Evolutionary conservation across 2,329 filamentous ascomycete genomes (phyloP).

Genomic region (Arthrobotrys conoides): DNA sequence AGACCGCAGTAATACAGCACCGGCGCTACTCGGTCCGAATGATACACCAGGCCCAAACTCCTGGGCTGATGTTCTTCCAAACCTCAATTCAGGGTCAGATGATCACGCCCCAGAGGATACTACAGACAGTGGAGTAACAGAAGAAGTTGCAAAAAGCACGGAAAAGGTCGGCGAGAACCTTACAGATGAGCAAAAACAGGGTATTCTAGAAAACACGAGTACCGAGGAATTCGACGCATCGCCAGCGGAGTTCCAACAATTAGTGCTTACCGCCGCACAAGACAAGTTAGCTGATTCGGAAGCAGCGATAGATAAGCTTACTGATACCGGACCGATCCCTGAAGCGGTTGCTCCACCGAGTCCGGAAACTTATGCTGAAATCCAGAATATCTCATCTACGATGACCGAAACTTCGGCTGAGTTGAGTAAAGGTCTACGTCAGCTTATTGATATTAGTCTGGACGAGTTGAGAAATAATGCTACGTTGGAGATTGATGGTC

Average conservation of each 20-base stretch:
- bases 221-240: constrained; percentile 3
- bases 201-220: constrained; percentile 15
- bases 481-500: background rate
- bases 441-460: constrained; percentile 22
- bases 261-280: constrained; percentile 28
- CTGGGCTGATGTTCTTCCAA: constrained; percentile 3
- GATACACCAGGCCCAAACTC: background rate
- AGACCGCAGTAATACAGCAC: background rate
- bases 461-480: constrained; percentile 31
- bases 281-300: constrained; percentile 6
- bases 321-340: background rate
- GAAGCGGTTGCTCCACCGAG: background rate
- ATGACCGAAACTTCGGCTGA: constrained; percentile 21
- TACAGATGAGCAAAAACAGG: constrained; percentile 19
- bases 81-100: background rate
- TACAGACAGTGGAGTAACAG: background rate
- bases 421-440: constrained; percentile 10
- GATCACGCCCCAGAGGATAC: constrained; percentile 8
- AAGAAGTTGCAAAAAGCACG: background rate
- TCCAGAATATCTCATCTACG: constrained; percentile 36
- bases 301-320: background rate
- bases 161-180: constrained; percentile 4
- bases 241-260: constrained; percentile 17
- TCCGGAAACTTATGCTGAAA: constrained; percentile 7
- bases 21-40: background rate